Base-by-base conservation (phyloP, 495 filamentous ascomycete species). In the Penicillium mononematosum region DNA sequence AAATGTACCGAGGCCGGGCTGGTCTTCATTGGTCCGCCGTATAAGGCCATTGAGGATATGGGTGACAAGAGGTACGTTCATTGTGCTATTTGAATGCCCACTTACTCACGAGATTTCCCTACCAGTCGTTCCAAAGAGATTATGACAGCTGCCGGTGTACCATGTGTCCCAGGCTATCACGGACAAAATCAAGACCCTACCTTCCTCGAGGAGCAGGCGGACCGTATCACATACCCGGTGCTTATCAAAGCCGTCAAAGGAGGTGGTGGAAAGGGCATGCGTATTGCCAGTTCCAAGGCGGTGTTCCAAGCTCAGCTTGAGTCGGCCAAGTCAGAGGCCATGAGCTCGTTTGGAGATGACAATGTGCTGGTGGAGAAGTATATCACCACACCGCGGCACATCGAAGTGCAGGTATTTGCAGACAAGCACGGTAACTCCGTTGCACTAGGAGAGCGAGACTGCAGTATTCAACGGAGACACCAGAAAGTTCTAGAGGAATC, bases 401-500 rank as follows among this genome's bases (percentile, higher is more conserved):
- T 99, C 55, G 94, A 99, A 71, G 95, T 99, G 12, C 94, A 99
- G 68, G 84, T 99, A 3, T 98, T 99, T 69, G 94, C 94, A 29
- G 94, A 99, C 65, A 87, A 88, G 66, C 79, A 90, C 63, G 91
- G 91, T 1, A 91, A 91, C 68, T 89, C 84, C 44, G 89, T 96
- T 6, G 89, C 91, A 4, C 75, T 96, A 1, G 91, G 91, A 20
- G 91, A 96, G 71, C 76, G 91, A 50, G 91, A 96, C 63, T 96
- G 91, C 61, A 93, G 89, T 64, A 81, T 96, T 45, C 91, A 96
- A 69, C 75, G 91, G 24, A 77, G 94, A 46, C 94, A 99, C 65
- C 94, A 99, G 70, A 99, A 99, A 74, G 95, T 99, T 42, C 76
- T 99, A 1, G 94, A 99, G 71, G 94, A 99, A 69, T 96, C 91